Evolutionary conservation across 352 stramenopile genomes (phyloP).

Genomic region (Pythium guiyangense): DNA sequence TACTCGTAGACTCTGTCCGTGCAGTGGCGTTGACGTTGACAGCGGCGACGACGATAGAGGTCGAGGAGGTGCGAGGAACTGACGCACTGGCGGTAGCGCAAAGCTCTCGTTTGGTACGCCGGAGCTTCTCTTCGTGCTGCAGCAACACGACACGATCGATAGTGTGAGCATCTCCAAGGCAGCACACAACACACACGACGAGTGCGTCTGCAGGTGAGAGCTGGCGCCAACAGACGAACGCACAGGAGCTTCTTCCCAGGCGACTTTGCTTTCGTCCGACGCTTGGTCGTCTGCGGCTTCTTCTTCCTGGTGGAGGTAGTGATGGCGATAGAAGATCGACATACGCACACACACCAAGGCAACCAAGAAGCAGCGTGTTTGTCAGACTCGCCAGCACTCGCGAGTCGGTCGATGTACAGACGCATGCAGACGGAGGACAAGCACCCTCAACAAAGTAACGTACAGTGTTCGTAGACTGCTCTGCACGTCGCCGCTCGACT

Average conservation of each 20-base stretch:
- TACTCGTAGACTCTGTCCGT: not conserved
- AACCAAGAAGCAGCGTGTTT: not conserved
- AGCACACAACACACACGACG: no score
- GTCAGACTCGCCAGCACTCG: not conserved
- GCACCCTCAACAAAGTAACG: not conserved
- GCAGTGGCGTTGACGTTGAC: conserved; percentile 1
- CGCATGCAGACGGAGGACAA: no score
- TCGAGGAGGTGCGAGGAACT: conserved; percentile 12
- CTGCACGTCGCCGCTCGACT: conserved; percentile 5
- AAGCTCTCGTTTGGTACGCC: conserved; percentile 12
- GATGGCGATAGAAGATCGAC: not conserved
- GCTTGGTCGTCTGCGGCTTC: conserved; percentile 14
- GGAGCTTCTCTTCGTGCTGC: conserved; percentile 3
- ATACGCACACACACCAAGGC: not conserved
- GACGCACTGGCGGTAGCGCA: conserved; percentile 22
- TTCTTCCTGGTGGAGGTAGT: conserved; percentile 9
- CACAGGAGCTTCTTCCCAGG: conserved; percentile 21
- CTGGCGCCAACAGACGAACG: not conserved
- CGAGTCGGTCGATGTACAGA: not conserved
- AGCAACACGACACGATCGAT: not conserved
- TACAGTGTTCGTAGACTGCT: conserved; percentile 11
- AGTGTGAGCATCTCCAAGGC: not conserved
- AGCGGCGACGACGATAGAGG: conserved; percentile 9
- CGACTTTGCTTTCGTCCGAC: conserved; percentile 10
- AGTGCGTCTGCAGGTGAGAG: no score